Base-by-base conservation (phyloP, 768 basidiomycete genomes). In the Mycena filopes region DNA sequence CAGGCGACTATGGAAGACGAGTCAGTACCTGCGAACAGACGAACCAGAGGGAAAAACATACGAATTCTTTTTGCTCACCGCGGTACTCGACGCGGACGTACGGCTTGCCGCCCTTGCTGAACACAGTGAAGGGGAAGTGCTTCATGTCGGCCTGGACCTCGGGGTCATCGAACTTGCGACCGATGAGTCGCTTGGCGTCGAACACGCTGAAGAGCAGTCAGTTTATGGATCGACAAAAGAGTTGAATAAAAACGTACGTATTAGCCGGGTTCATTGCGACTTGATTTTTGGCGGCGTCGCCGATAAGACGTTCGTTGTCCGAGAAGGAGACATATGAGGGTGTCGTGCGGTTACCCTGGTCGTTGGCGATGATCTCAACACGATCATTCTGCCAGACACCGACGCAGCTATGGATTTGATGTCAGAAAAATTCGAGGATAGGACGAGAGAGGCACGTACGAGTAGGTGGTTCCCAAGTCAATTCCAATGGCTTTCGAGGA, bases 21-120 rank as follows among this genome's bases (percentile, higher is more conserved):
- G 46, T 47, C 26, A 47, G 46, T 26, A 47, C 46, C 15, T 12
- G 46, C 25, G 29, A 26, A 47, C 25, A 47, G 46, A 47, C 26
- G 25, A 26, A 12, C 25, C 20, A 26, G n/a, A 47, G 25, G 29
- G 20, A 47, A 20, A 47, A 46, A 47, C 29, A 47, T 47, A 89
- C 94, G 77, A 99, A 98, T 80, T 92, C 89, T 83, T 98, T 98
- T 67, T 83, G 80, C 85, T 98, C 96, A 66, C 92, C 92, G 65
- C 95, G 93, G 85, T 99, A 98, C 72, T 91, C 84, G 42, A 98
- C 93, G 56, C 86, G 82, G 70, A 98, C 84, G 81, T 91, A 90
- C 7, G 96, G 96, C 76, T 98, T 96, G 53, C 92, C 91, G 56
- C 84, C 83, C 82, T 89, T 94, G 86, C 86, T 89, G 79, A 94